Evolutionary conservation across 805 yeast species (phyloP).

Genomic region (Pichia gijzeniarum): DNA sequence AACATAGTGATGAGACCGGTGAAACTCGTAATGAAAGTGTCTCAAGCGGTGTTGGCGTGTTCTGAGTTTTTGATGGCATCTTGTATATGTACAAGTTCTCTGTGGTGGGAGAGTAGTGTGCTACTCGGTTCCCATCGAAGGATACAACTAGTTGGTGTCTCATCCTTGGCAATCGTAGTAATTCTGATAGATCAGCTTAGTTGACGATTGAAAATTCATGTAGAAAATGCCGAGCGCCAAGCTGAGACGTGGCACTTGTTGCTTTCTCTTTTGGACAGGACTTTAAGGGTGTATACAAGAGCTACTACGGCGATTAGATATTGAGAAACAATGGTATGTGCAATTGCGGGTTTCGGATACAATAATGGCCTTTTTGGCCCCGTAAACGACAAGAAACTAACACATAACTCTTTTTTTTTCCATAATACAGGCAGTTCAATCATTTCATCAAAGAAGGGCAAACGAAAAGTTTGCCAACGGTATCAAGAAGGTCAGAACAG

Average conservation of each 20-base stretch:
- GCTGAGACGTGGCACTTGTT: neutral
- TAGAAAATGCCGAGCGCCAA: neutral
- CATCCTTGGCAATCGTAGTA: neutral
- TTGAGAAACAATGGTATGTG: neutral
- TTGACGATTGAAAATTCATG: too few species aligned
- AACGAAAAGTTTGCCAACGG: conserved; percentile 74
- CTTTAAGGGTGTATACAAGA: neutral
- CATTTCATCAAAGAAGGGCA: conserved; percentile 84
- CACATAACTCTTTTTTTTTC: neutral
- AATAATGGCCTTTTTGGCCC: too few species aligned
- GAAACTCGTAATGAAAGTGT: neutral
- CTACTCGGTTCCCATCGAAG: neutral
- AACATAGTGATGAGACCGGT: neutral
- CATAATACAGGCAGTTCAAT: conserved; percentile 54
- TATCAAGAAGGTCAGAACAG: conserved; percentile 40
- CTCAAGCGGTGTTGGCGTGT: neutral
- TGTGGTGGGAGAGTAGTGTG: conserved; percentile 8
- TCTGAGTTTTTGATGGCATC: neutral
- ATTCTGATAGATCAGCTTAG: neutral
- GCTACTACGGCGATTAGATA: neutral
- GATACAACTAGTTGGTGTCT: conserved; percentile 5
- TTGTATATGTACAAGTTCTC: conserved; percentile 4
- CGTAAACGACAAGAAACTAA: conserved; percentile 1
- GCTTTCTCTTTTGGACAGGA: neutral
- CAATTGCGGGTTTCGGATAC: too few species aligned